These are phyloP conservation scores for Colletotrichum camelliae DNA, from an alignment of 2,329 filamentous ascomycete genomes.

Conservation along the genomic window DNA sequence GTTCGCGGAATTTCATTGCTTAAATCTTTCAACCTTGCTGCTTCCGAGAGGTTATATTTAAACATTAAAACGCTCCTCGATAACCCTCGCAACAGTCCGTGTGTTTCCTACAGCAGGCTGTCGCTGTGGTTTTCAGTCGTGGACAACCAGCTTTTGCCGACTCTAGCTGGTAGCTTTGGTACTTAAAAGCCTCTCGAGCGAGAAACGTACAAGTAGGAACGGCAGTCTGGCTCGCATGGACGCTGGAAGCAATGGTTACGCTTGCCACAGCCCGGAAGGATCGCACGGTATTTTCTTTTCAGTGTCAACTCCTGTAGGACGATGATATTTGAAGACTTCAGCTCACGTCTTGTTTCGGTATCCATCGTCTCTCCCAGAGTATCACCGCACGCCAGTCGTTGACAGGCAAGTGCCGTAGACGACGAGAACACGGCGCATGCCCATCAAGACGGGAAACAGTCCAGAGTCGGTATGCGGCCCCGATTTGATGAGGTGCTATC, in stretches of 20 bases:
- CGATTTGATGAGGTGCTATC: fast-evolving
- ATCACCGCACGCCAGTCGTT: neutral
- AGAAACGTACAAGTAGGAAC: too few species aligned
- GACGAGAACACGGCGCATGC: too few species aligned
- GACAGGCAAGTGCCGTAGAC: neutral
- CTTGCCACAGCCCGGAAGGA: neutral
- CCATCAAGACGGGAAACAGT: neutral
- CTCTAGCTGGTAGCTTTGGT: neutral
- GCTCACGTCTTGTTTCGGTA: neutral
- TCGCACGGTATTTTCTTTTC: fast-evolving
- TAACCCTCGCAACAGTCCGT: neutral
- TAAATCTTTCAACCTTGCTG: neutral
- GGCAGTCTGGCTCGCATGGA: too few species aligned
- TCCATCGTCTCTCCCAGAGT: neutral
- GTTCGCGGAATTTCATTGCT: too few species aligned
- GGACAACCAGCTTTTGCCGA: neutral
- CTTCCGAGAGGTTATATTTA: neutral
- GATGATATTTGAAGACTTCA: neutral
- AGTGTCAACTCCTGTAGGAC: neutral
- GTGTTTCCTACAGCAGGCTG: neutral
- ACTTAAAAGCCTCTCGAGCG: neutral
- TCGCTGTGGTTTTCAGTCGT: neutral
- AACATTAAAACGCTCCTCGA: neutral
- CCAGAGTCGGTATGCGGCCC: fast-evolving
- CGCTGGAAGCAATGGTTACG: neutral